A percentile compares a stretch with the other conserved stretches of the same genome.
These are phyloP conservation scores for Coemansia sp. DNA, from an alignment of 192 early-diverging fungal species.

Conservation along the genomic window DNA sequence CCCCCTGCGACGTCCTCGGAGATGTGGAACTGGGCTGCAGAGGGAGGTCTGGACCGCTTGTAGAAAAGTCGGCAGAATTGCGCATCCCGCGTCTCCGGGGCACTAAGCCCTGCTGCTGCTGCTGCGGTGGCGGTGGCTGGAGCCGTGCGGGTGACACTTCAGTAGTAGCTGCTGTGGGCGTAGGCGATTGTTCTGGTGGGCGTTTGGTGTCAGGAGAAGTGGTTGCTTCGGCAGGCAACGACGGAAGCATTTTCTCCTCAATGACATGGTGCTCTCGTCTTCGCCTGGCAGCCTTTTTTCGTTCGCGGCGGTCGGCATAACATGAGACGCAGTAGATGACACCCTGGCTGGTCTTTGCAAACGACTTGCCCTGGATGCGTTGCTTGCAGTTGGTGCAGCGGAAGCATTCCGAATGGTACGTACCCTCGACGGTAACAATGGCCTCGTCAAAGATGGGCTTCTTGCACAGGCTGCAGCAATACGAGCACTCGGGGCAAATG, in stretches of 20 bases:
- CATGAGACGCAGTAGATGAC: constrained; percentile 73
- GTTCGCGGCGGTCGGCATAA: constrained; percentile 67
- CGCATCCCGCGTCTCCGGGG: constrained; percentile 30
- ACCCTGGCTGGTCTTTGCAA: constrained; percentile 81
- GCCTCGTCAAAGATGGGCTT: constrained; percentile 78
- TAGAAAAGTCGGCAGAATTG: constrained; percentile 18
- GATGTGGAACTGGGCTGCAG: not conserved
- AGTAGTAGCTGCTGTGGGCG: not conserved
- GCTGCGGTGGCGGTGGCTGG: not conserved
- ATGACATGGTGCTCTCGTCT: constrained; percentile 49
- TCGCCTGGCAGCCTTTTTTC: constrained; percentile 64
- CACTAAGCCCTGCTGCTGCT: constrained; percentile 6
- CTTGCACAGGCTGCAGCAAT: constrained; percentile 74
- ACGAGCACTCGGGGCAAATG: constrained; percentile 82
- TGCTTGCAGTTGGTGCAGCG: constrained; percentile 72
- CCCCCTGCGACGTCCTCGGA: not conserved
- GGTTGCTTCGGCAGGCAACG: constrained; percentile 41
- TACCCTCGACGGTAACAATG: constrained; percentile 81
- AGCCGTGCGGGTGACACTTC: not conserved
- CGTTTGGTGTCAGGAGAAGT: constrained; percentile 8
- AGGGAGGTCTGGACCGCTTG: not conserved
- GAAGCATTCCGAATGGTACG: constrained; percentile 83
- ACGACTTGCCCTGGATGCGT: constrained; percentile 76
- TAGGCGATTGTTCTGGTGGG: constrained; percentile 1
- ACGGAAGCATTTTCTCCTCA: constrained; percentile 54